A percentile compares a stretch with the other conserved stretches of the same genome.
Evolutionary conservation across 192 early-diverging fungal genomes (phyloP).

Genomic region (Backusella australiensis): DNA sequence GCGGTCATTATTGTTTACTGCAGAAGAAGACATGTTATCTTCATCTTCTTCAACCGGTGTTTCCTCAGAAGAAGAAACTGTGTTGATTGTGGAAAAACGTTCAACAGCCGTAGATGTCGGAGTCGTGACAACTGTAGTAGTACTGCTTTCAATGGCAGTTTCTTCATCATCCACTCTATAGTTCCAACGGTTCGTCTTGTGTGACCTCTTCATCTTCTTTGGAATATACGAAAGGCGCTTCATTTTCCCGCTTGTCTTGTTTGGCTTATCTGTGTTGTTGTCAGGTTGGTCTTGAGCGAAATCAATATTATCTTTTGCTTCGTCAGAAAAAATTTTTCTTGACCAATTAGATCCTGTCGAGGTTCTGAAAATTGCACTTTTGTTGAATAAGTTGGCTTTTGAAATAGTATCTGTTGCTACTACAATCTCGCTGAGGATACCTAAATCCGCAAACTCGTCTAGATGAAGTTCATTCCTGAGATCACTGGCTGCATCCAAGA

Average conservation of each 20-base stretch:
- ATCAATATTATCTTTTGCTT: neutral
- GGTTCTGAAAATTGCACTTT: neutral
- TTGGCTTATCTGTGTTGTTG: neutral
- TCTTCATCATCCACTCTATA: conserved; percentile 8
- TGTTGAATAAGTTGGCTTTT: conserved; percentile 7
- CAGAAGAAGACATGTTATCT: neutral
- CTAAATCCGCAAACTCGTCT: conserved; percentile 1
- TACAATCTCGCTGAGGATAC: conserved; percentile 17
- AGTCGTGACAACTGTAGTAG: neutral
- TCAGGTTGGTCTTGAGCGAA: neutral
- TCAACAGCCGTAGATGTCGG: neutral
- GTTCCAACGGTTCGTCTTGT: neutral
- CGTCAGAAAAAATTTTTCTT: neutral
- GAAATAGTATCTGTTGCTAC: conserved; percentile 21
- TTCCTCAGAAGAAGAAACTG: neutral
- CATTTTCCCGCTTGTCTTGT: neutral
- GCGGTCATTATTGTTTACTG: neutral
- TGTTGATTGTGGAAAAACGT: neutral
- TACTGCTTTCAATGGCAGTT: conserved; percentile 2
- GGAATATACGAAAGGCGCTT: neutral
- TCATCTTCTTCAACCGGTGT: neutral
- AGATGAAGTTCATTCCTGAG: conserved; percentile 10
- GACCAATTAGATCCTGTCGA: conserved; percentile 1
- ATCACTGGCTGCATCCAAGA: neutral
- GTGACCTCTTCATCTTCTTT: neutral